These are phyloP conservation scores for Phaeomoniella chlamydospora DNA, from an alignment of 2,329 filamentous ascomycete species.

Conservation along the genomic window DNA sequence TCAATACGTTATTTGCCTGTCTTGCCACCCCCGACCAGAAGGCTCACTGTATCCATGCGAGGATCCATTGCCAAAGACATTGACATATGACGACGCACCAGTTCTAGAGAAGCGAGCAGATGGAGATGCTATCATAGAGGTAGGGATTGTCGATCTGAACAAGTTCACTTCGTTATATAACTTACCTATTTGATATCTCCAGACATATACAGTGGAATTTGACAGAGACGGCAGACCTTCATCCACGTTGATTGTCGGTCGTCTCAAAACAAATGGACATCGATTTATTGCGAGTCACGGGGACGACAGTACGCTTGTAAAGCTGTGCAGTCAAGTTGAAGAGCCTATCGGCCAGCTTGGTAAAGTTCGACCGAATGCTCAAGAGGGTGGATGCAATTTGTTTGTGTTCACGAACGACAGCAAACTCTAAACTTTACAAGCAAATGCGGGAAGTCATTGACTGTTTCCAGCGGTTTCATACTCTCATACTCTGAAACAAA, in stretches of 20 bases:
- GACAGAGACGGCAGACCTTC: conserved; percentile 33
- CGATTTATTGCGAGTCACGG: conserved; percentile 45
- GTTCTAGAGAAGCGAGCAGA: conserved; percentile 26
- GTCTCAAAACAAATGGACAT: conserved; percentile 28
- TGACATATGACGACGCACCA: conserved; percentile 25
- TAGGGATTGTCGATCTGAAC: conserved; percentile 19
- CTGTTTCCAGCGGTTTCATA: too few relatives aligned
- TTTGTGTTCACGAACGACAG: conserved; percentile 16
- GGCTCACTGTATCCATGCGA: conserved; percentile 29
- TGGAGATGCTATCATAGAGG: conserved; percentile 39
- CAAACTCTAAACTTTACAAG: too few relatives aligned
- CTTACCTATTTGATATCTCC: conserved; percentile 1
- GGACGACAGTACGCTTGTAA: conserved; percentile 31
- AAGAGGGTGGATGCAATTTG: conserved; percentile 20
- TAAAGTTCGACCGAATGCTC: conserved; percentile 23
- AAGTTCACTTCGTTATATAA: neutral
- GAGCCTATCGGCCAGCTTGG: conserved; percentile 37
- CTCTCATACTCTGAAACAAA: too few relatives aligned
- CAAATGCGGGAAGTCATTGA: conserved; percentile 6
- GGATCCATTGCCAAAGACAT: conserved; percentile 29
- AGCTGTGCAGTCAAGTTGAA: conserved; percentile 24
- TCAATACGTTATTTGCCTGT: conserved; percentile 48
- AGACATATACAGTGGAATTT: conserved; percentile 50
- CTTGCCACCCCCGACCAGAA: conserved; percentile 24
- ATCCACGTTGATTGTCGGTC: conserved; percentile 36